Conservation (phyloP, 176 grass and related monocot genomes). For the Elymus sibiricus region DNA sequence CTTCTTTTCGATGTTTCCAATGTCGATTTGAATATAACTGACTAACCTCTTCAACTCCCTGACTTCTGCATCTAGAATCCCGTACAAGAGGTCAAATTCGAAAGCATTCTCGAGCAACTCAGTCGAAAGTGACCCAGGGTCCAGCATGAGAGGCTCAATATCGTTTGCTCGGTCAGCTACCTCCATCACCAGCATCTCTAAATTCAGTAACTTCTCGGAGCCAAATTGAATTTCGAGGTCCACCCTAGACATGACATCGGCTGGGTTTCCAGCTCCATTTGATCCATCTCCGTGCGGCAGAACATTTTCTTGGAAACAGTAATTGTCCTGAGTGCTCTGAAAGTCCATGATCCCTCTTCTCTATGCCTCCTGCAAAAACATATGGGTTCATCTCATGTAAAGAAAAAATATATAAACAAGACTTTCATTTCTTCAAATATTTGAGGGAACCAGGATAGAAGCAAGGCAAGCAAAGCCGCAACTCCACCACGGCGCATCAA, state of each 20-base stretch:
- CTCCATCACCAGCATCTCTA: conserved; percentile 74
- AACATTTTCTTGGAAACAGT: neutral
- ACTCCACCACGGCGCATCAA: neutral
- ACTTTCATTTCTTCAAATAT: neutral
- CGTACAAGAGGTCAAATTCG: conserved; percentile 48
- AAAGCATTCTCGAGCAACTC: conserved; percentile 37
- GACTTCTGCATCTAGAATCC: conserved; percentile 53
- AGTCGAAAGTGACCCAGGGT: conserved; percentile 16
- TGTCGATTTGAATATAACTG: conserved; percentile 36
- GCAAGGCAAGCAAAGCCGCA: neutral
- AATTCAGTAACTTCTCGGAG: conserved; percentile 62
- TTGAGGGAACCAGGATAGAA: neutral
- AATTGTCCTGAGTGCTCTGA: neutral
- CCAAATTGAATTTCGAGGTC: conserved; percentile 37
- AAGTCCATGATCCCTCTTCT: neutral
- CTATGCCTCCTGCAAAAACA: neutral
- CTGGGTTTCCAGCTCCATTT: neutral
- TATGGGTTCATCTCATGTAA: neutral
- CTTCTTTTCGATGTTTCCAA: conserved; percentile 18
- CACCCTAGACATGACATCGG: conserved; percentile 35
- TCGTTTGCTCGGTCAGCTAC: conserved; percentile 30
- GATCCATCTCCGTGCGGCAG: neutral
- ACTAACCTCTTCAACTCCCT: conserved; percentile 57
- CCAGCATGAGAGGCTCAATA: conserved; percentile 42
- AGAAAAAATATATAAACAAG: neutral